Conservation (phyloP, 2,329 filamentous ascomycete species). For the Phyllosticta paracitricarpa region DNA sequence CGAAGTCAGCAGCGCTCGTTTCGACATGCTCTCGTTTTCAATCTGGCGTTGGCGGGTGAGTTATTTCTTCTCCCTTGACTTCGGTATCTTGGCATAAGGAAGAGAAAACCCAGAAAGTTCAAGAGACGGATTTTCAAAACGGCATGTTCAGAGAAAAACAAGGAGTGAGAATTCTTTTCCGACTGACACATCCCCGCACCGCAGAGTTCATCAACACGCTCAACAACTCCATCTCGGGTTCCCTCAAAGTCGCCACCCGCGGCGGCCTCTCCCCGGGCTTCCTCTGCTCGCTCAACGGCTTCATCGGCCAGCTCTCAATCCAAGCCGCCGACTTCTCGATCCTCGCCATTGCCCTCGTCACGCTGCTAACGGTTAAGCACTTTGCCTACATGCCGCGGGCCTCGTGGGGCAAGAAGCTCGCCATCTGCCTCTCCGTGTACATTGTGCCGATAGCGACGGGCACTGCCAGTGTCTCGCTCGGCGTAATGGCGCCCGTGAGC, state of each 20-base stretch:
- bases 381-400: constrained; percentile 24
- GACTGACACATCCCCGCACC: constrained; percentile 14
- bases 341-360: constrained; percentile 36
- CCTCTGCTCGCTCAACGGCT: constrained; percentile 36
- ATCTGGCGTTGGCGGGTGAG: constrained; percentile 17
- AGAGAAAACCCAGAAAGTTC: not conserved
- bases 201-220: constrained; percentile 34
- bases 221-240: constrained; percentile 36
- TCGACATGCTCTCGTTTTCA: constrained; percentile 17
- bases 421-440: constrained; percentile 34
- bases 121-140: not conserved
- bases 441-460: constrained; percentile 30
- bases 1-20: constrained; percentile 16
- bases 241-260: constrained; percentile 20
- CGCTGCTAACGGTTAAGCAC: constrained; percentile 32
- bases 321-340: constrained; percentile 31
- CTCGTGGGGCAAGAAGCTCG: constrained; percentile 19
- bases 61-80: not conserved
- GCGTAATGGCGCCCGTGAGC: constrained; percentile 29
- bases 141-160: too few species aligned
- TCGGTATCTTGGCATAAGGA: too few species aligned
- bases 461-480: not conserved
- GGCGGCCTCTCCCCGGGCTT: constrained; percentile 18
- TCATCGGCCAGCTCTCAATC: constrained; percentile 33
- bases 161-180: too few species aligned